Evolutionary conservation across 768 basidiomycete genomes (phyloP), one percentile per base, ranked within the genome.

Genomic region (Hericium erinaceus): DNA sequence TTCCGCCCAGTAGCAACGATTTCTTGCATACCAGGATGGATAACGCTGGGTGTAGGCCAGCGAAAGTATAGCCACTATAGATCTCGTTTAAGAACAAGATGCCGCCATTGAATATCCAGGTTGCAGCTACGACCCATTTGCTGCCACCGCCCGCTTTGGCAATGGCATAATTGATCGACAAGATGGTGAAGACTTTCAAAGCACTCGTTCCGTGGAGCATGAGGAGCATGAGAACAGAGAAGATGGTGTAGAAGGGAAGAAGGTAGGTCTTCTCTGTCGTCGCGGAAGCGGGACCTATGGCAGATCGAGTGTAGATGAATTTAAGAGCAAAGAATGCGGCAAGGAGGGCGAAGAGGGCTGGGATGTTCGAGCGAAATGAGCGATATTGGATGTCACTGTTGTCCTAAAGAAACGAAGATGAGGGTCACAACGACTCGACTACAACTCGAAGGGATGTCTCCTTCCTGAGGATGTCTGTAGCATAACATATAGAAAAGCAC

Each of bases 311-410:
- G 61, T 81, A 82, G n/a, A 81, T 28, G 24, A 69, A 73, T 65
- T 87, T 86, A 53, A 81, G 61, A 22, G 70, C 60, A 18, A 93
- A 72, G 67, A 87, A 88, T n/a, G 77, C 64, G 26, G 72, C 58
- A 15, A 75, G 72, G 28, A 89, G 74, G 44, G 68, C 44, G 39
- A 76, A 65, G 4, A 98, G 78, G 5, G 84, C 69, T 5, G 85
- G 81, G 49, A 98, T 67, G 67, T 93, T 91, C 64, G 79, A 76
- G 40, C 97, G 82, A 70, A 99, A 97, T 3, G 84, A 80, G 24
- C 87, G 87, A 68, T 94, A 98, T 74, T 98, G 97, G 0, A 78
- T 74, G 65, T 98, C 97, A 61, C 90, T 92, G 66, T 87, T 90
- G 70, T 99, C 97, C 95, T 98, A 46, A 51, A 39, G 22, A 38